phyloP scores from a whole-genome alignment of 2,329 filamentous ascomycete species.

The Fusarium nelsonii region DNA sequence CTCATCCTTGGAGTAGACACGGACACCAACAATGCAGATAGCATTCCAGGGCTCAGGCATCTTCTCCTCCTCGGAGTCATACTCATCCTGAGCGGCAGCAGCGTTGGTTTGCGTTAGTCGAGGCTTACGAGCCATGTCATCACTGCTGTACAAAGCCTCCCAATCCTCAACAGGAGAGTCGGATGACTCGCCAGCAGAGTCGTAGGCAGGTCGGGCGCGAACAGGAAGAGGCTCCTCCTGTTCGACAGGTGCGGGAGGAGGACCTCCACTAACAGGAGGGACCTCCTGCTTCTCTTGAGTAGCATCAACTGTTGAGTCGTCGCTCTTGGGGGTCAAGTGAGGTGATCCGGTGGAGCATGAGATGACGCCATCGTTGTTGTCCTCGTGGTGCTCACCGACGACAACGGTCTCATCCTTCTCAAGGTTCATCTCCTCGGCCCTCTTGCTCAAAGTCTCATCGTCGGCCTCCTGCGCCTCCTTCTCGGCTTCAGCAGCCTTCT shows the following conservation, averaged over 20 bases:
- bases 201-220: constrained; percentile 51
- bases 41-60: constrained; percentile 72
- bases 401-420: constrained; percentile 31
- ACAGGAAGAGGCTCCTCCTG: constrained; percentile 34
- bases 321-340: constrained; percentile 50
- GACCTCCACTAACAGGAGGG: constrained; percentile 45
- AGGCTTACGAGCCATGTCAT: constrained; percentile 68
- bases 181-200: constrained; percentile 67
- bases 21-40: constrained; percentile 70
- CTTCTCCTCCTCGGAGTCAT: constrained; percentile 69
- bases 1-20: constrained; percentile 71
- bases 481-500: constrained; percentile 40
- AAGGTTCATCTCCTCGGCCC: constrained; percentile 25
- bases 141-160: constrained; percentile 69
- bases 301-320: constrained; percentile 43
- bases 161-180: constrained; percentile 71
- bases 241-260: constrained; percentile 38
- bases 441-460: constrained; percentile 43
- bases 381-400: constrained; percentile 28
- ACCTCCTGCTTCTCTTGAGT: constrained; percentile 53
- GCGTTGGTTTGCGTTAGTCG: constrained; percentile 55
- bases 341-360: constrained; percentile 52
- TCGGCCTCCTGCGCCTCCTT: constrained; percentile 32
- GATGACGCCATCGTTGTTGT: constrained; percentile 42
- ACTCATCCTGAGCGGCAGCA: constrained; percentile 53